Evolutionary conservation across 164 flowering plant genomes (phyloP), one percentile per base, ranked within the genome.

Genomic region (Paratinospora sagittata): DNA sequence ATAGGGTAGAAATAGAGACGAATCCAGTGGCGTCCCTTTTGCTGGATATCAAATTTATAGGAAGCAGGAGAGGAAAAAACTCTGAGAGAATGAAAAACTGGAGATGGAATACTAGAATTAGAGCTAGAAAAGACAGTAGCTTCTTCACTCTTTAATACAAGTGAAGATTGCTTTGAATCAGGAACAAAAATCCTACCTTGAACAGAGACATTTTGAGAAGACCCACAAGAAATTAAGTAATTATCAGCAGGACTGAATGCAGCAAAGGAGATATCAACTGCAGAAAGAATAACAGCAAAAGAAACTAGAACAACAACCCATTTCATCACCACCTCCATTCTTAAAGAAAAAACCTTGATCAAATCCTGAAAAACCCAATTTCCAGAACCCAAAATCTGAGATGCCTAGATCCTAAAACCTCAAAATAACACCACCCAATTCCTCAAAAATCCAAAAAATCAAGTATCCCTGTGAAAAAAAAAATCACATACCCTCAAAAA

Each of bases 221-320:
- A 73, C 10, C 83, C 83, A 73, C 83, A 80, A 8, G 81, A 76
- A 72, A 80, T 73, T 60, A 80, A 68, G 81, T 80, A 75, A 60
- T 73, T 73, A 66, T 78, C 81, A 27, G 60, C 66, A n/a, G 83
- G 81, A 7, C 3, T 34, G 39, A 71, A 81, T 30, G 69, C 70
- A 66, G 74, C 73, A 62, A 26, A 30, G 24, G 75, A 71, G 52
- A 52, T 67, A 55, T 47, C 26, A 49, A 68, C n/a, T 47, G 60
- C 27, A 68, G 64, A 13, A 58, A 69, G 19, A 34, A 72, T 17
- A 45, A 72, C 2, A 69, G 61, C 41, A 43, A 39, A 26, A 41
- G 58, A 47, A 62, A 65, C 30, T 55, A 73, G 34, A 65, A 39
- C 14, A 61, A 39, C 14, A 49, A 69, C 57, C 63, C 73, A 76